Evolutionary conservation across 2,329 filamentous ascomycete species (phyloP), one percentile per base, ranked within the genome.

Genomic region (Didymella pinodella): DNA sequence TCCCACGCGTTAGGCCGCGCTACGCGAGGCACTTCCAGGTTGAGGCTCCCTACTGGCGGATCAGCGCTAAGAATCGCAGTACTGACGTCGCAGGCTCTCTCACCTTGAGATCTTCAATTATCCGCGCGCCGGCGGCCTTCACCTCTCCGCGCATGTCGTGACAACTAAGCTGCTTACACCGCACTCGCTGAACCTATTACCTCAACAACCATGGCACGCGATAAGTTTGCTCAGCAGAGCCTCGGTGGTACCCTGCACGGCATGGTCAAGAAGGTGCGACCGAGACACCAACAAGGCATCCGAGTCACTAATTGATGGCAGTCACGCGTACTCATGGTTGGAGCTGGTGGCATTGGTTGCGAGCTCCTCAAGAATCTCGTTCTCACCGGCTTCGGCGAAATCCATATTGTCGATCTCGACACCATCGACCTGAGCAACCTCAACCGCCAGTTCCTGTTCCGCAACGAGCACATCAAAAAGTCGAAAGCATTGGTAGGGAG

Each of bases 381-480:
- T 44, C 88, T 97, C 48, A 90, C 89, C 43, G 93, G 94, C 66
- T 99, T 97, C 69, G 92, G 92, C 65, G 91, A 97, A 79, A 88
- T 98, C 49, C 91, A 97, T 77, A 89, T 98, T 45, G 92, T 99
- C 67, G 95, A 99, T 78, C 90, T 99, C 60, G 95, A 99, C 77
- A 99, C 95, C 1, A 98, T 99, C 80, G 95, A 99, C 75, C 85
- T 99, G 22, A 97, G 93, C 80, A 99, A 99, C 75, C 85, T 99
- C 49, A 99, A 99, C 71, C 91, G 95, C 54, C 95, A 99, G 77
- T 99, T 99, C 72, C 88, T 99, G 47, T 99, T 99, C 78, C 87
- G 93, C 61, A 90, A 94, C 71, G 93, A 98, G 76, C 95, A 99
- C 74, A 98, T 99, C 79, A 98, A 97, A 79, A 97, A 97, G 77